These are phyloP conservation scores for Fraxinus xanthoxyloides DNA, from an alignment of 305 asterid genomes.

Conservation along the genomic window DNA sequence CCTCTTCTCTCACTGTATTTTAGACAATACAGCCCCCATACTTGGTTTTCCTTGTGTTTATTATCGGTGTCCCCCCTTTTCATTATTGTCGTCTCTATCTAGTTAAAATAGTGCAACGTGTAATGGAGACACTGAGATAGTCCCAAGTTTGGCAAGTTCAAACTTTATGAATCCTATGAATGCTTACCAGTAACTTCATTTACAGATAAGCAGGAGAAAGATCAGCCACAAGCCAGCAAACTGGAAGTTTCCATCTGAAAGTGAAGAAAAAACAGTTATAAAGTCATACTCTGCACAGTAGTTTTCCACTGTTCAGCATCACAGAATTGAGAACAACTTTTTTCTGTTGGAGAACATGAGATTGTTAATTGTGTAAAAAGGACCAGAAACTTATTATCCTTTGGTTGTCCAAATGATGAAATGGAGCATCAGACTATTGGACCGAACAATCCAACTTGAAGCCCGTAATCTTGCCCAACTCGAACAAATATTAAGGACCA, in stretches of 20 bases:
- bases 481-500: background rate
- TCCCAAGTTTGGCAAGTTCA: background rate
- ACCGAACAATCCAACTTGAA: background rate
- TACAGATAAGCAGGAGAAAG: background rate
- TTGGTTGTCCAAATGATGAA: too few species aligned
- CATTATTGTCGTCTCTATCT: conserved; percentile 12
- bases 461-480: background rate
- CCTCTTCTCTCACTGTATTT: background rate
- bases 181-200: conserved; percentile 15
- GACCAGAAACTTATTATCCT: too few species aligned
- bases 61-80: background rate
- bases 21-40: background rate
- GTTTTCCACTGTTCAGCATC: background rate
- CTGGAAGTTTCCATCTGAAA: conserved; percentile 17
- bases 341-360: too few species aligned
- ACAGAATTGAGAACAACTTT: too few species aligned
- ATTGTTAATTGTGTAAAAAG: too few species aligned
- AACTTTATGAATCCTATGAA: conserved; percentile 1
- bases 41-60: background rate
- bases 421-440: too few species aligned
- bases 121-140: background rate
- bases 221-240: conserved; percentile 11
- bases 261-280: conserved; percentile 12
- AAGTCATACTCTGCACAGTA: background rate
- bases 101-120: conserved; percentile 6